Conservation (phyloP, 208 protist species). For the Novymonas esmeraldas region DNA sequence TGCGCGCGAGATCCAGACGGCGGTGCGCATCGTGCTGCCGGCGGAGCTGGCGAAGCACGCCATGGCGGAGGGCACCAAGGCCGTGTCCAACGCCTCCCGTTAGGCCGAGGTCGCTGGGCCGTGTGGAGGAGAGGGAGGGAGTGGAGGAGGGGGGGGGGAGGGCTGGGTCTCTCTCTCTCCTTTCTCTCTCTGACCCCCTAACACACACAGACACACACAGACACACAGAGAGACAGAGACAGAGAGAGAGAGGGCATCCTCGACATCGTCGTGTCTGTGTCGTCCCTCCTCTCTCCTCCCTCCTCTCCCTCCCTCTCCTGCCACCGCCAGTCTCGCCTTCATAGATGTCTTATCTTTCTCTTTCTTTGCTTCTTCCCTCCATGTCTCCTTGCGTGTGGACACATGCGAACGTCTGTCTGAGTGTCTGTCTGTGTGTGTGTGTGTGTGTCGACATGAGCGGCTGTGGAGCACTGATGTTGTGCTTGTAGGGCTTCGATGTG, state of each 20-base stretch:
- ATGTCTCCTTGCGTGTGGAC: background rate
- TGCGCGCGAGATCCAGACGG: conserved; percentile 96
- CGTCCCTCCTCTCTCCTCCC: background rate
- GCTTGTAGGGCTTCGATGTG: too few species aligned
- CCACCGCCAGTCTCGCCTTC: background rate
- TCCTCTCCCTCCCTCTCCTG: background rate
- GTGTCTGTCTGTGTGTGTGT: background rate
- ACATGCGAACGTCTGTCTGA: too few species aligned
- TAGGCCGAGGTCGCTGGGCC: conserved; percentile 2
- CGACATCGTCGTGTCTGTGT: too few species aligned
- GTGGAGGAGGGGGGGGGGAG: background rate
- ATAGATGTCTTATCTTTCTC: background rate
- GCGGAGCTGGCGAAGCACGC: conserved; percentile 99
- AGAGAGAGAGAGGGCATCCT: too few species aligned
- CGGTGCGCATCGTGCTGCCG: conserved; percentile 96
- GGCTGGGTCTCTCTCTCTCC: background rate
- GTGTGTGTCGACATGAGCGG: too few species aligned
- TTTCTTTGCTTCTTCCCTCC: background rate
- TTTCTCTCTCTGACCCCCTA: background rate
- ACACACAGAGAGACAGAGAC: too few species aligned
- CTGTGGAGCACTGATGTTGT: too few species aligned
- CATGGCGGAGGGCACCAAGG: conserved; percentile 98
- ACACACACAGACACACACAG: too few species aligned
- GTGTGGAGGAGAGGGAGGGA: too few species aligned
- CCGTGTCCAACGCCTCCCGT: conserved; percentile 89